A percentile compares a stretch with the other conserved stretches of the same genome.
Evolutionary conservation across 371 early-diverging fungal genomes (phyloP).

Genomic region (Homolaphlyctis polyrhiza): DNA sequence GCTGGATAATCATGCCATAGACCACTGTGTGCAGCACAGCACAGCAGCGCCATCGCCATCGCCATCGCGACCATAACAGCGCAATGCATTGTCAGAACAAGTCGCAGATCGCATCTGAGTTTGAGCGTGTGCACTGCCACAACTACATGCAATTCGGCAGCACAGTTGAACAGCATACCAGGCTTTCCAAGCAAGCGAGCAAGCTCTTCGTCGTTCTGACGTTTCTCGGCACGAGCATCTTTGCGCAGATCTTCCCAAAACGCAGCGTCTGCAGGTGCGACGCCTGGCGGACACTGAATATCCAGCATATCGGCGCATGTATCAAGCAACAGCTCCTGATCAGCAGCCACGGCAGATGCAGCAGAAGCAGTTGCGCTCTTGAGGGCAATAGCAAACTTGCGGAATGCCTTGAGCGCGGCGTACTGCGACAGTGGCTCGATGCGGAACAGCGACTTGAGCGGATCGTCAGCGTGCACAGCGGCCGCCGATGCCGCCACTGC

Average conservation of each 20-base stretch:
- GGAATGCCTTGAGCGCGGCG: neutral
- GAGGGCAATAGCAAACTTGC: neutral
- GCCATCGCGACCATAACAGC: too few relatives aligned
- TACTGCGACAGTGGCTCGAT: neutral
- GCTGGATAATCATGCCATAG: conserved; percentile 50
- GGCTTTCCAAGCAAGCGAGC: conserved; percentile 13
- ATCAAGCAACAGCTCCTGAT: neutral
- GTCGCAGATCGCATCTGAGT: too few relatives aligned
- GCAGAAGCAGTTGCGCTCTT: neutral
- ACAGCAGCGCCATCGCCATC: too few relatives aligned
- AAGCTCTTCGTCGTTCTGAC: conserved; percentile 14
- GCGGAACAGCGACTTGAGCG: conserved; percentile 1
- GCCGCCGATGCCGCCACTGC: neutral
- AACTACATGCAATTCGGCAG: neutral
- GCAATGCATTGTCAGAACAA: too few relatives aligned
- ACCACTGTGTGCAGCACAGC: conserved; percentile 29
- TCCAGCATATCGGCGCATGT: neutral
- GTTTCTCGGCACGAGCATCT: neutral
- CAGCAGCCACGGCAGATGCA: neutral
- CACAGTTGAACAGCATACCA: neutral
- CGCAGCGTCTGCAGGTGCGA: neutral
- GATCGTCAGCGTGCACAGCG: neutral
- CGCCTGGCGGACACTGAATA: neutral
- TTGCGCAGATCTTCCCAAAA: neutral
- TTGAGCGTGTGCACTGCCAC: too few relatives aligned